Conservation (phyloP, 495 filamentous ascomycete genomes). For the Neurospora africana region DNA sequence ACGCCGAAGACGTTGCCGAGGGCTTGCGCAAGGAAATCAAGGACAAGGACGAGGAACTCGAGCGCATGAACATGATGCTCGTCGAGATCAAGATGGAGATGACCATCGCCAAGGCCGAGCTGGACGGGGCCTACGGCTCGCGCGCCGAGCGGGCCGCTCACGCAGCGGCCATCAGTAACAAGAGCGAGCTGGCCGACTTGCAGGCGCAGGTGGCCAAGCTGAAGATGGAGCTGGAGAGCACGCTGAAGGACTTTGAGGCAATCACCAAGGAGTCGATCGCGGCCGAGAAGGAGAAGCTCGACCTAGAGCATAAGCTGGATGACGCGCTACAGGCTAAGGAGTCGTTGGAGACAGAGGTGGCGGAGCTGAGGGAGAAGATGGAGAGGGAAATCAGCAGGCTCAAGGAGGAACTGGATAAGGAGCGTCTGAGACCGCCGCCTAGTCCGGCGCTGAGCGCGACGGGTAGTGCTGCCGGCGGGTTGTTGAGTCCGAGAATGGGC, state of each 20-base stretch:
- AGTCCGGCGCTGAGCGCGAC: slow-evolving; percentile 4
- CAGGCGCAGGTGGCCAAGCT: slow-evolving; percentile 52
- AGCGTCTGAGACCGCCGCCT: slow-evolving; percentile 26
- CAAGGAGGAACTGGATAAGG: slow-evolving; percentile 35
- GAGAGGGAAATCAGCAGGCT: slow-evolving; percentile 25
- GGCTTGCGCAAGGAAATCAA: slow-evolving; percentile 31
- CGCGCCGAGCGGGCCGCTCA: slow-evolving; percentile 68
- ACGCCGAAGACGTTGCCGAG: slow-evolving; percentile 19
- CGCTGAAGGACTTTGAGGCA: slow-evolving; percentile 73
- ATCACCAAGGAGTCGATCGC: slow-evolving; percentile 79
- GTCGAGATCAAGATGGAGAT: slow-evolving; percentile 83
- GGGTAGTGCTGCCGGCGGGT: background rate
- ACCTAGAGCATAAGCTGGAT: slow-evolving; percentile 50
- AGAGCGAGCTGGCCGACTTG: slow-evolving; percentile 55
- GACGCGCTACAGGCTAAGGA: slow-evolving; percentile 19
- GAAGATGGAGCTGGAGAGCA: slow-evolving; percentile 70
- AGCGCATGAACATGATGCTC: slow-evolving; percentile 67
- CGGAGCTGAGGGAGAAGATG: slow-evolving; percentile 20
- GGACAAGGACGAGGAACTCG: slow-evolving; percentile 54
- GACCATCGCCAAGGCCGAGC: slow-evolving; percentile 84
- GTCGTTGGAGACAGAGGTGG: slow-evolving; percentile 29
- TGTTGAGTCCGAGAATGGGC: slow-evolving; percentile 11
- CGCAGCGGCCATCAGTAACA: slow-evolving; percentile 55
- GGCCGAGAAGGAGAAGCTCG: slow-evolving; percentile 77
- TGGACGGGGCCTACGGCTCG: slow-evolving; percentile 85